Evolutionary conservation across 371 early-diverging fungal species (phyloP), one percentile per base, ranked within the genome.

Genomic region (Rhizopus arrhizus): DNA sequence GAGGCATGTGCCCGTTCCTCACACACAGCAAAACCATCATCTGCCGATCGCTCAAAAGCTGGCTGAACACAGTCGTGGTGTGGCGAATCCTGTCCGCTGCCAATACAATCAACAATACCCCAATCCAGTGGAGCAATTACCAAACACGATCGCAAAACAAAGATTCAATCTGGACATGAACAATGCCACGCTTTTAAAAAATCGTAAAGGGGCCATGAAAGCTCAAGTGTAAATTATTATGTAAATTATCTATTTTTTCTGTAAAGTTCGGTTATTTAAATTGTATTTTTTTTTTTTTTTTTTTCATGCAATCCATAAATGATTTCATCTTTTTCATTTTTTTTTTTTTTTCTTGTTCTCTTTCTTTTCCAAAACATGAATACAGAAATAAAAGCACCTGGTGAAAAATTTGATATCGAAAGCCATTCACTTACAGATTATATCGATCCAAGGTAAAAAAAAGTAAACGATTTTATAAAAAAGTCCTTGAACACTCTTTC

Each of bases 111-210:
- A 50, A 2, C 48, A 47, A 29, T 29, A 48, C 9, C 48, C 48
- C 0, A 1, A 48, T 4, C 55, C 54, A 7, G 12, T 15, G 1
- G 22, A 22, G 22, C 22, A 22, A 22, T 15, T 31, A 57, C 5
- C 43, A 53, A 12, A 38, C 47, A 29, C 15, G 29, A 15, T 1
- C n/a, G 22, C 28, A 6, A 46, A 52, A 29, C 58, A 49, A 41
- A 73, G 59, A 2, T 82, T 82, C 57, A 71, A 75, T 32, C 56
- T 82, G 49, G 73, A 78, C 49, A 64, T 82, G 32, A 69, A 75
- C 56, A 74, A 73, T 15, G 83, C 83, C 3, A 82, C 83, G 2
- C 45, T 82, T 13, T 42, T 82, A 50, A 73, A 71, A 43, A 76
- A 80, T 22, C 68, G 83, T 38, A 53, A 53, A 34, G 51, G 16